Evolutionary conservation across 257 asterid species (phyloP).

Genomic region (Anisodus acutangulus): DNA sequence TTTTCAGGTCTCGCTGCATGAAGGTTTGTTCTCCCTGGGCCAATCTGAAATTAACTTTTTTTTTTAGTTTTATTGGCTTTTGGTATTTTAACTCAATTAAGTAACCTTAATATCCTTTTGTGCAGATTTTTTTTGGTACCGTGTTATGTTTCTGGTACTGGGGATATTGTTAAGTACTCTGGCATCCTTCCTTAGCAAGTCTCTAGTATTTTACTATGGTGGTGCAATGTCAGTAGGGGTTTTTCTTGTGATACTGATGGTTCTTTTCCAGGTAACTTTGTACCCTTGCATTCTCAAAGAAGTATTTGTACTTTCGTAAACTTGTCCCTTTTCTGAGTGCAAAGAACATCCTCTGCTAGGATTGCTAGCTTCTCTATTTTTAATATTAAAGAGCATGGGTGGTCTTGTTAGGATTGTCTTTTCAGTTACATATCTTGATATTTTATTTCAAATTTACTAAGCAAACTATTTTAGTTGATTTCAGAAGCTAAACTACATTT

Average conservation of each 20-base stretch:
- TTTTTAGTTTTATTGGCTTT: background rate
- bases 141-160: slow-evolving; percentile 67
- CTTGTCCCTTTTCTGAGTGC: slow-evolving; percentile 10
- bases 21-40: slow-evolving; percentile 60
- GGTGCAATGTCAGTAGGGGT: slow-evolving; percentile 82
- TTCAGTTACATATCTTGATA: slow-evolving; percentile 6
- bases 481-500: slow-evolving; percentile 1
- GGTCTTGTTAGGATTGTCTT: background rate
- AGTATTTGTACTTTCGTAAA: background rate
- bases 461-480: background rate
- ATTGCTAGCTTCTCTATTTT: background rate
- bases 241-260: slow-evolving; percentile 75
- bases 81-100: slow-evolving; percentile 23
- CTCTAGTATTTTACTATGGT: slow-evolving; percentile 77
- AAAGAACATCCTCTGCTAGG: background rate
- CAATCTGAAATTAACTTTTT: background rate
- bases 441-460: background rate
- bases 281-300: slow-evolving; percentile 1
- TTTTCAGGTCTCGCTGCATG: slow-evolving; percentile 74
- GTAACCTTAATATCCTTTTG: slow-evolving; percentile 14
- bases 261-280: slow-evolving; percentile 80
- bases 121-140: slow-evolving; percentile 72
- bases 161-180: slow-evolving; percentile 63
- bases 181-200: slow-evolving; percentile 79
- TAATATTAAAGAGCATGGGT: background rate